Base-by-base conservation (phyloP, 495 filamentous ascomycete genomes). In the Geoglossum glabrum region DNA sequence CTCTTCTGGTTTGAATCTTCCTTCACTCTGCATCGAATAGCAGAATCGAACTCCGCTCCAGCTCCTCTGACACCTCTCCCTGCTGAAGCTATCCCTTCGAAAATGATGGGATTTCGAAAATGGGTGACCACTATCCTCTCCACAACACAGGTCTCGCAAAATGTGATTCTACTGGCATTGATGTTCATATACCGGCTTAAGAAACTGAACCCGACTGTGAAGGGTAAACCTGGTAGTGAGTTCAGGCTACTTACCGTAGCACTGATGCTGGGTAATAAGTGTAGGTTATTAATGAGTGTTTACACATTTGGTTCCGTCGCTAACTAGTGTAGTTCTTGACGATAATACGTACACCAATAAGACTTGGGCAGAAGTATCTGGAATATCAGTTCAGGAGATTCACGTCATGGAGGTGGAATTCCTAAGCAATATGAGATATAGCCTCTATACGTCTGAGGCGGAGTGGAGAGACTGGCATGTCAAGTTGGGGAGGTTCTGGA, bases 341-440 rank as follows among this genome's bases (percentile, higher is more conserved):
- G 93, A 99, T 65, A 99, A 97, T 68, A 97, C 93, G 1, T 99
- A 97, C 70, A 97, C 93, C 55, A 99, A 99, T 74, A 95, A 97
- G 74, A 97, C 93, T 1, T 99, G 93, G 93, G 92, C 93, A 15
- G 93, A 99, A 63, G 93, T 99, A 46, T 96, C 93, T 26, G 84
- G 87, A 19, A 95, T 99, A 59, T 84, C 85, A 3, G 93, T 97
- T 13, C 81, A 81, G 56, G 93, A 99, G 69, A 94, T 99, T 45
- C 93, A 99, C 66, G 81, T 96, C 40, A 99, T 99, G 93, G 93
- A 99, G 67, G 93, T 99, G 0, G 93, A 99, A 68, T 99, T 99
- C 64, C 75, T 99, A 58, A 95, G 92, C 74, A 97, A 99, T 66
- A 92, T 99, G 80, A 81, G 89, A 64, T 99, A 99, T 67, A 87